Evolutionary conservation across 805 yeast species (phyloP).

Genomic region (Scheffersomyces ergatensis): DNA sequence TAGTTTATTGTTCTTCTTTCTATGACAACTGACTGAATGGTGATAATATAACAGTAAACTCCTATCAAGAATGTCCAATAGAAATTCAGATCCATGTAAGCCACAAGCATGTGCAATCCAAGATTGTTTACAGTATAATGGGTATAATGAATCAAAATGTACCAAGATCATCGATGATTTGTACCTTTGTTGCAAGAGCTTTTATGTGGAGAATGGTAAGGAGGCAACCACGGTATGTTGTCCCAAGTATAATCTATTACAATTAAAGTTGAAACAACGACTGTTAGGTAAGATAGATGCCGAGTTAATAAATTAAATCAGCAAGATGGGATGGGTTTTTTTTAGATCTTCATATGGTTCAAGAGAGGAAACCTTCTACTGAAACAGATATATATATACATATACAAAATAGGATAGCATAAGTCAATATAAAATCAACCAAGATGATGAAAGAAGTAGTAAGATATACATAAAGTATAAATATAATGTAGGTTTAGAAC

Average conservation of each 20-base stretch:
- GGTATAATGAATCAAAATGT: slow-evolving; percentile 75
- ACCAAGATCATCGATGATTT: slow-evolving; percentile 63
- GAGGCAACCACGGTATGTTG: slow-evolving; percentile 72
- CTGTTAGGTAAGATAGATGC: slow-evolving; percentile 59
- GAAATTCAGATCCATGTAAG: slow-evolving; percentile 54
- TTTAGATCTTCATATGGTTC: no score
- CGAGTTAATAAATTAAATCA: slow-evolving; percentile 26
- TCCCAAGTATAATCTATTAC: slow-evolving; percentile 64
- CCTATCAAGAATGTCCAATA: neutral
- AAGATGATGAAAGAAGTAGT: no score
- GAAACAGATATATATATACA: no score
- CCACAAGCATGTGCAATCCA: slow-evolving; percentile 82
- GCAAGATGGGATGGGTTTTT: no score
- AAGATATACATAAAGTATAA: neutral
- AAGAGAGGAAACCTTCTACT: no score
- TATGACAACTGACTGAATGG: no score
- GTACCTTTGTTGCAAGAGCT: slow-evolving; percentile 70
- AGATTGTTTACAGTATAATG: slow-evolving; percentile 62
- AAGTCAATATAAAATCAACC: no score
- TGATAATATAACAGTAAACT: no score
- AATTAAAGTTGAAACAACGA: slow-evolving; percentile 65
- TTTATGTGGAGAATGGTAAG: slow-evolving; percentile 59
- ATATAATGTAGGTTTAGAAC: slow-evolving; percentile 65
- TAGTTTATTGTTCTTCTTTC: no score
- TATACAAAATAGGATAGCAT: no score